Conservation (phyloP, 2,329 filamentous ascomycete species). For the Exutisphaerella laricina region DNA sequence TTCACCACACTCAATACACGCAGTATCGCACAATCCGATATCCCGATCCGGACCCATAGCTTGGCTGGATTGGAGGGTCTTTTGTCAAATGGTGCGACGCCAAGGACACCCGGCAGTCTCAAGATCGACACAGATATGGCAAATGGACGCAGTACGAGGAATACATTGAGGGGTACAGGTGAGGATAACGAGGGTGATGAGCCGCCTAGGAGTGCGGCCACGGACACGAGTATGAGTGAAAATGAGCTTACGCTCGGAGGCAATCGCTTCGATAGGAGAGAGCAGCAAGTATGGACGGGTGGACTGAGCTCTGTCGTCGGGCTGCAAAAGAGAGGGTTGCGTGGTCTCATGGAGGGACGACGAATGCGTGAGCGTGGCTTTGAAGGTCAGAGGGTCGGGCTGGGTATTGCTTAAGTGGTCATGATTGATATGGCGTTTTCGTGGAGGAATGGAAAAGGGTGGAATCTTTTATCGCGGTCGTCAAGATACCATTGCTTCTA, state of each 20-base stretch:
- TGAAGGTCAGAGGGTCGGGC: constrained; percentile 32
- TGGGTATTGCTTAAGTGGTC: constrained; percentile 31
- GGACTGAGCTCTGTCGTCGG: constrained; percentile 88
- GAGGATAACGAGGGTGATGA: constrained; percentile 34
- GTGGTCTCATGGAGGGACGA: constrained; percentile 90
- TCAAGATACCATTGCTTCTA: constrained; percentile 8
- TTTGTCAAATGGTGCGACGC: constrained; percentile 37
- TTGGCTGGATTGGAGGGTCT: constrained; percentile 40
- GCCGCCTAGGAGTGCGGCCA: constrained; percentile 32
- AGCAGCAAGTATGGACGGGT: constrained; percentile 62
- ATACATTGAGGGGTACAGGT: constrained; percentile 32
- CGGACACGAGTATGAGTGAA: constrained; percentile 32
- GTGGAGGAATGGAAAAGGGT: background rate
- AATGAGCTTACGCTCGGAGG: constrained; percentile 30
- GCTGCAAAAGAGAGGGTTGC: constrained; percentile 83
- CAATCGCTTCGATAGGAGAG: constrained; percentile 38
- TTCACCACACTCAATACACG: constrained; percentile 43
- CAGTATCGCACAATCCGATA: constrained; percentile 37
- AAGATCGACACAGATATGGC: constrained; percentile 49
- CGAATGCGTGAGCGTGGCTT: constrained; percentile 66
- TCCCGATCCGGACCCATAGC: constrained; percentile 45
- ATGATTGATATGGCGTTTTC: background rate
- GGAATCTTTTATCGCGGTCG: background rate
- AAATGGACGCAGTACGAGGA: constrained; percentile 34
- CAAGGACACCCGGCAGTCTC: constrained; percentile 35